phyloP scores from a whole-genome alignment of 208 protist species.

The Crithidia mellificae region DNA sequence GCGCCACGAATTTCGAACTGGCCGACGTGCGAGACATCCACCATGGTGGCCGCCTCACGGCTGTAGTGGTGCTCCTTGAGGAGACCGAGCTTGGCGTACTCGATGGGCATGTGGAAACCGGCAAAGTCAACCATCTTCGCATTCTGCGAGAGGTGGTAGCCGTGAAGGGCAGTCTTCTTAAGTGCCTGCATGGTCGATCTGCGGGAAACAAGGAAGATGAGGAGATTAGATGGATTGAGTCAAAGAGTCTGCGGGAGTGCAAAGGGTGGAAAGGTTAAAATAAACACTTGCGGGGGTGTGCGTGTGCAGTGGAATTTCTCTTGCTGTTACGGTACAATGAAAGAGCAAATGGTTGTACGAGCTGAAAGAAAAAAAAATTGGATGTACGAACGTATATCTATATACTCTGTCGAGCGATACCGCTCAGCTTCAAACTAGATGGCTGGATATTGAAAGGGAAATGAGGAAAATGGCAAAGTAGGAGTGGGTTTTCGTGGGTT shows the following conservation, averaged over 20 bases:
- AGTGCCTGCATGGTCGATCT: slow-evolving; percentile 36
- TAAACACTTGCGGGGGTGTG: too few relatives aligned
- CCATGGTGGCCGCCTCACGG: slow-evolving; percentile 84
- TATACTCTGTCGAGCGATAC: not conserved
- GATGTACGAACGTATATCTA: not conserved
- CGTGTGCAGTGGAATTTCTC: too few relatives aligned
- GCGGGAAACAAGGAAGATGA: not conserved
- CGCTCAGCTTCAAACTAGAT: not conserved
- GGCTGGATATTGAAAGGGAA: not conserved
- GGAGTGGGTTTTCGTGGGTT: not conserved
- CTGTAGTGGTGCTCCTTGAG: slow-evolving; percentile 91
- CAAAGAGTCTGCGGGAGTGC: not conserved
- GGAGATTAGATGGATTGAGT: not conserved
- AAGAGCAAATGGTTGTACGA: not conserved
- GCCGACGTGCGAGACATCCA: slow-evolving; percentile 98
- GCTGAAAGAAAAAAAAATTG: not conserved
- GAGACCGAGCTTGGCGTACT: slow-evolving; percentile 82
- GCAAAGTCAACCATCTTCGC: slow-evolving; percentile 95
- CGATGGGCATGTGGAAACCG: slow-evolving; percentile 96
- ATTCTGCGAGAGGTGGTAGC: slow-evolving; percentile 76
- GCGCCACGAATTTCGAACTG: slow-evolving; percentile 87
- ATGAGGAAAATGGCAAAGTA: not conserved
- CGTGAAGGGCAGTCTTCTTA: slow-evolving; percentile 77
- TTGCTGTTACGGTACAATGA: too few relatives aligned
- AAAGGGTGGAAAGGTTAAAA: too few relatives aligned